A percentile compares a stretch with the other conserved stretches of the same genome.
These are phyloP conservation scores for Durusdinium trenchii DNA, from an alignment of 73 alveolate species.

Conservation along the genomic window DNA sequence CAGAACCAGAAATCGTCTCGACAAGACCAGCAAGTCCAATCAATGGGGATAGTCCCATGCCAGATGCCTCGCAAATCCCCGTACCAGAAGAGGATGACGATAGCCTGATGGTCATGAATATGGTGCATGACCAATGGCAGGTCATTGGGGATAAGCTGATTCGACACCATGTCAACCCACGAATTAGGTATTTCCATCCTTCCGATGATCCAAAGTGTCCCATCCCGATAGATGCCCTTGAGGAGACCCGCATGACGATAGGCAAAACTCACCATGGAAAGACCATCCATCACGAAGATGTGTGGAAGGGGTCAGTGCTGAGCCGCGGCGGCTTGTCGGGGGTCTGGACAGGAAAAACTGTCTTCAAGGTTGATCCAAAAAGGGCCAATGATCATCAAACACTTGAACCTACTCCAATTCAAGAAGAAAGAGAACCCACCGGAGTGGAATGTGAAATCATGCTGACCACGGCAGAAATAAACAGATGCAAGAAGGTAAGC, in stretches of 20 bases:
- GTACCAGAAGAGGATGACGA: background rate
- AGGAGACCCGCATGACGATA: background rate
- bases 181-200: background rate
- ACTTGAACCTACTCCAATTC: background rate
- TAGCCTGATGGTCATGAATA: background rate
- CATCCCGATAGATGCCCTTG: background rate
- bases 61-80: background rate
- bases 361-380: background rate
- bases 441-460: background rate
- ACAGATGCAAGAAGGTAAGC: background rate
- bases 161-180: background rate
- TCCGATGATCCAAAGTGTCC: background rate
- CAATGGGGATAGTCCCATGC: background rate
- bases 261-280: background rate
- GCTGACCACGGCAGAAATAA: background rate
- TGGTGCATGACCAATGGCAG: background rate
- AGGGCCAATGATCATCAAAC: background rate
- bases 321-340: background rate
- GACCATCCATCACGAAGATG: background rate
- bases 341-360: background rate
- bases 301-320: background rate
- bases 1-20: background rate
- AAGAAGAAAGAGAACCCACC: background rate
- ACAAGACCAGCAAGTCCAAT: background rate
- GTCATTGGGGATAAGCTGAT: background rate